Evolutionary conservation across 192 early-diverging fungal genomes (phyloP).

Genomic region (Chytriomyces hyalinus): DNA sequence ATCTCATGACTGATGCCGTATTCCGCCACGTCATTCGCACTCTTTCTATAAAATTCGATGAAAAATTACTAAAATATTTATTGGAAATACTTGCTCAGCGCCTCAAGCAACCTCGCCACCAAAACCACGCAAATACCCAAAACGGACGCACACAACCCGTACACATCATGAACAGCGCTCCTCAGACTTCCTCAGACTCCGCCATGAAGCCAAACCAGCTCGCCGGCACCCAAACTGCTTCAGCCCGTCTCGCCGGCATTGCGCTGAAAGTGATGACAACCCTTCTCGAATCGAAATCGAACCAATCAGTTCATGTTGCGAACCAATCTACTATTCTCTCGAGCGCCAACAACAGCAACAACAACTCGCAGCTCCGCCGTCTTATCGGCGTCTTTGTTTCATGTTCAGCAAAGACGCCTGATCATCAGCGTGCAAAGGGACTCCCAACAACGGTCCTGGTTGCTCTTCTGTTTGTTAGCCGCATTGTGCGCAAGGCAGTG

Average conservation of each 20-base stretch:
- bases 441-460: constrained; percentile 1
- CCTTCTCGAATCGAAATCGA: not conserved
- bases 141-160: too few species aligned
- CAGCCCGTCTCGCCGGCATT: not conserved
- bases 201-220: not conserved
- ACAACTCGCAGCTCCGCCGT: not conserved
- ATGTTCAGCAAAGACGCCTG: not conserved
- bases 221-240: not conserved
- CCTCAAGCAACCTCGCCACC: too few species aligned
- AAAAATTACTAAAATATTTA: too few species aligned
- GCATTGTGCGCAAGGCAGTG: not conserved
- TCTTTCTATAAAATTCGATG: too few species aligned
- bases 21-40: too few species aligned
- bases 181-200: too few species aligned
- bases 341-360: not conserved
- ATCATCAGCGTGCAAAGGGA: not conserved
- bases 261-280: not conserved
- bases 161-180: too few species aligned
- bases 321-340: not conserved
- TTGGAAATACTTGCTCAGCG: too few species aligned
- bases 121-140: too few species aligned
- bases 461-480: constrained; percentile 3
- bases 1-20: too few species aligned
- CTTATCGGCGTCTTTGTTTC: constrained; percentile 9
- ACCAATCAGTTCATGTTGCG: not conserved